phyloP scores from a whole-genome alignment of 345 rosid genomes.

The Hypericum androsaemum region DNA sequence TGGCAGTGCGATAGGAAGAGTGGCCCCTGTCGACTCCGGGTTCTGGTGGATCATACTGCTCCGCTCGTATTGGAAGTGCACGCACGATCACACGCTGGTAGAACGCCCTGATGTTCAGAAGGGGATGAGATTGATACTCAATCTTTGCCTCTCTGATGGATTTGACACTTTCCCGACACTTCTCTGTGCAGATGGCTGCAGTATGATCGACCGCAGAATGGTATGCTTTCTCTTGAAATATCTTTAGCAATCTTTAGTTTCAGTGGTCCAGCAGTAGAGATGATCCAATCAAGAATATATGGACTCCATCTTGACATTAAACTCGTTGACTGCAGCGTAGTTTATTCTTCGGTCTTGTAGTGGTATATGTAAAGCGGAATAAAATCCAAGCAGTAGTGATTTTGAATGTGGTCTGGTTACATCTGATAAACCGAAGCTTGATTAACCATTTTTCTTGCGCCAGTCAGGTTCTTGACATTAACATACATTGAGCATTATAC shows the following conservation, averaged over 20 bases:
- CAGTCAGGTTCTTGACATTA: too few species aligned
- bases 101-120: constrained; percentile 1
- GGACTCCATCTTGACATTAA: constrained; percentile 56
- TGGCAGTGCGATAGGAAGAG: constrained; percentile 8
- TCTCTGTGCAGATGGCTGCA: constrained; percentile 7
- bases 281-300: constrained; percentile 47
- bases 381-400: constrained; percentile 51
- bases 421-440: too few species aligned
- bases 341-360: constrained; percentile 57
- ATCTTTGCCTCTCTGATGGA: constrained; percentile 4
- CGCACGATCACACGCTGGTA: not conserved
- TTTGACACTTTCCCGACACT: constrained; percentile 8
- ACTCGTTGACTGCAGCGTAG: constrained; percentile 57
- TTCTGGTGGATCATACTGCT: constrained; percentile 10
- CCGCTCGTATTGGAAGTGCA: constrained; percentile 2
- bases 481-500: too few species aligned
- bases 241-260: too few species aligned
- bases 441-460: too few species aligned
- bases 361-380: constrained; percentile 52
- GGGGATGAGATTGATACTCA: constrained; percentile 2
- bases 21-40: constrained; percentile 6
- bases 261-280: too few species aligned
- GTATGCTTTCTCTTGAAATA: not conserved
- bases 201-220: constrained; percentile 10
- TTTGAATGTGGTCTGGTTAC: constrained; percentile 34